Percentiles rank a stretch among this genome's conserved stretches.
phyloP scores from a whole-genome alignment of 495 filamentous ascomycete species.

The Lasiosphaeria hispida region DNA sequence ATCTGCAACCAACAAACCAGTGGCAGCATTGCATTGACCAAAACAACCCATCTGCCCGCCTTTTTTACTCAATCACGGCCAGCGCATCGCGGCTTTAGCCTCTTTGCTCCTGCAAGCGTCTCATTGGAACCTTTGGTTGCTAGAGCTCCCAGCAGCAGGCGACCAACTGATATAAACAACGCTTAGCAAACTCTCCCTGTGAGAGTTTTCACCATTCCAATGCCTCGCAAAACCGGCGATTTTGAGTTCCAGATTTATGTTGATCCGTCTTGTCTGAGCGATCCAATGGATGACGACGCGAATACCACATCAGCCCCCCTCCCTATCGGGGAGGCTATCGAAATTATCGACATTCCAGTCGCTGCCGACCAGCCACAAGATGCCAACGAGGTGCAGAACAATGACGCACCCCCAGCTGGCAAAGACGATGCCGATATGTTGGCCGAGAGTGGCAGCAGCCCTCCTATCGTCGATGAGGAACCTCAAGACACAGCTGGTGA shows the following conservation, averaged over 20 bases:
- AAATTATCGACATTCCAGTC: slow-evolving; percentile 14
- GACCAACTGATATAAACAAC: slow-evolving; percentile 21
- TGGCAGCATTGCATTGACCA: background rate
- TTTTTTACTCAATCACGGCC: slow-evolving; percentile 17
- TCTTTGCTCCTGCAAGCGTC: slow-evolving; percentile 4
- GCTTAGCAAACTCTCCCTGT: background rate
- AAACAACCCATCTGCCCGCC: slow-evolving; percentile 10
- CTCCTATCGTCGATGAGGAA: background rate
- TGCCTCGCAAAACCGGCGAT: slow-evolving; percentile 29
- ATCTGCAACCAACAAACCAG: too few species aligned
- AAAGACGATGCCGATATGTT: background rate
- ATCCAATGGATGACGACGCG: slow-evolving; percentile 33
- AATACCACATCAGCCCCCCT: background rate
- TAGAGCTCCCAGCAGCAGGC: slow-evolving; percentile 16
- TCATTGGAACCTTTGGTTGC: slow-evolving; percentile 27
- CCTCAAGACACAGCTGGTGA: background rate
- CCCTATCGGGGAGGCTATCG: slow-evolving; percentile 10
- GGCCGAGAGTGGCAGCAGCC: background rate
- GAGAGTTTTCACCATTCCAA: slow-evolving; percentile 3
- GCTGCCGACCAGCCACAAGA: slow-evolving; percentile 8
- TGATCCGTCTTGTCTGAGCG: slow-evolving; percentile 39
- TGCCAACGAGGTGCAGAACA: slow-evolving; percentile 6
- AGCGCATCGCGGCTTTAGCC: slow-evolving; percentile 28
- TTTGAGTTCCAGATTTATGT: slow-evolving; percentile 44
- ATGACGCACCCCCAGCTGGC: background rate